Evolutionary conservation across 441 rosid genomes (phyloP), one percentile per base, ranked within the genome.

Genomic region (Jatropha podagrica): DNA sequence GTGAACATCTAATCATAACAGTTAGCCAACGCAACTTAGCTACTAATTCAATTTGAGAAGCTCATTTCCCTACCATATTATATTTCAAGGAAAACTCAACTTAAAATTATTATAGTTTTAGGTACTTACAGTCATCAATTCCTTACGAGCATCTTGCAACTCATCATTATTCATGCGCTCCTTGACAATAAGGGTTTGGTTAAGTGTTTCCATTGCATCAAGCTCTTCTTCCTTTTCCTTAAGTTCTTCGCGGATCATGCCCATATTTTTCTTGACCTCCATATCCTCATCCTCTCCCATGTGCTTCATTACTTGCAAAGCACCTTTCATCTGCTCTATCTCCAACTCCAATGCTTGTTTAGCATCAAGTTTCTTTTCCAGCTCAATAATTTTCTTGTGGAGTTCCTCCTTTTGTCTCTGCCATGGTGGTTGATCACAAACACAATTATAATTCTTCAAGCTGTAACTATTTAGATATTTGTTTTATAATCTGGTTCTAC

Each of bases 341-440:
- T 88, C 95, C 85, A 91, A 78, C 79, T 92, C 91, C 77, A 92
- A 49, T 6, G 86, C 87, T 81, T 92, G 94, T 15, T 80, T 91
- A 17, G 84, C 85, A 83, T 90, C 92, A 41, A 92, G 89, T 61
- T 82, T 74, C 23, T 80, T 87, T 71, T 90, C 88, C 63, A 92
- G 84, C 70, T 83, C 84, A 80, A 85, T 72, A 71, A 90, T 83
- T 78, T 83, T 71, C 70, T 46, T 54, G 72, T 79, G 89, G 10
- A 89, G 89, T 55, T 82, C 68, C 84, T 88, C 93, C 48, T 86
- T 89, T 80, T 85, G 89, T 72, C 41, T 83, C 97, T 92, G 83
- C 78, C 76, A 83, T 76, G 20, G 69, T 59, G 56, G 52, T 55
- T 37, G 52, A 26, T 59, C 60, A 61, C 44, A 77, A 71, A 77